Conservation (phyloP, 345 rosid genomes). For the Eucalyptus dawsonii region DNA sequence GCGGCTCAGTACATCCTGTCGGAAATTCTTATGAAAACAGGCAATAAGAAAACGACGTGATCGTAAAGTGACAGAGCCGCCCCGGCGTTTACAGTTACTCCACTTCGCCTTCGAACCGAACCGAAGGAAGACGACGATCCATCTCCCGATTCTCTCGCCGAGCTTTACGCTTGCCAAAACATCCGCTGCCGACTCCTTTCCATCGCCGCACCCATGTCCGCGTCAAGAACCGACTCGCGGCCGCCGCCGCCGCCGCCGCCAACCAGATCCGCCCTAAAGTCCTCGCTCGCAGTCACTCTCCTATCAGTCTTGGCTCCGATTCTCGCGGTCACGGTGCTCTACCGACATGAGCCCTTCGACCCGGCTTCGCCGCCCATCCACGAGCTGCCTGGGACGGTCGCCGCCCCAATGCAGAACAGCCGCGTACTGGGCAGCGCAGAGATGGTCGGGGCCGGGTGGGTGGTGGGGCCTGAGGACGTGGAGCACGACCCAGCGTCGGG, state of each 20-base stretch:
- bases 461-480: slow-evolving; percentile 47
- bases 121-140: not conserved
- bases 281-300: not conserved
- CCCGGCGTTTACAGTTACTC: not conserved
- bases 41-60: too few species aligned
- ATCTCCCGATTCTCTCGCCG: not conserved
- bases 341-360: not conserved
- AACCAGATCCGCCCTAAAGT: not conserved
- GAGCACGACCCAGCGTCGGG: slow-evolving; percentile 19
- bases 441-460: not conserved
- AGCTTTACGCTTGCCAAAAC: not conserved
- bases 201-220: not conserved
- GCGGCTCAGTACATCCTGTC: too few species aligned
- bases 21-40: too few species aligned
- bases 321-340: not conserved
- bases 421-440: not conserved
- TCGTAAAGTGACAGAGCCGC: not conserved
- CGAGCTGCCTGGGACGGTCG: not conserved
- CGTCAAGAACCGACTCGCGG: not conserved
- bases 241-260: not conserved
- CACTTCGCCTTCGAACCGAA: not conserved
- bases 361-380: not conserved
- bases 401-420: not conserved
- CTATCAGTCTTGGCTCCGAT: not conserved
- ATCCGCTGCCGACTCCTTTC: not conserved